These are phyloP conservation scores for Marchantia paleacea DNA, from an alignment of 225 moss, liverwort and hornwort genomes.

Conservation along the genomic window DNA sequence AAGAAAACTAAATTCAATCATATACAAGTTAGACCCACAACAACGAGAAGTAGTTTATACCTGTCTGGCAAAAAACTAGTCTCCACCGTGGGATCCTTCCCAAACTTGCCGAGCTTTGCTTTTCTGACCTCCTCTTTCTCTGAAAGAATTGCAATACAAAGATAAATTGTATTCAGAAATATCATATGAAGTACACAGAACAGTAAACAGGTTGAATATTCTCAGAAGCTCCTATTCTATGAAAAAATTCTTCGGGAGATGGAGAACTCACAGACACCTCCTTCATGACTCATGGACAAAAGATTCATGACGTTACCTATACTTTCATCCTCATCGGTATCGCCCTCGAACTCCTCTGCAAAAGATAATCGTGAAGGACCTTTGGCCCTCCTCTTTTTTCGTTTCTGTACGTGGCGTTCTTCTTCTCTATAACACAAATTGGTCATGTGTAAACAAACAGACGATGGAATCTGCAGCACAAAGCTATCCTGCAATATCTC, in stretches of 20 bases:
- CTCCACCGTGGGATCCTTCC: constrained; percentile 93
- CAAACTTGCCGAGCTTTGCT: constrained; percentile 96
- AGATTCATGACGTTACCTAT: constrained; percentile 6
- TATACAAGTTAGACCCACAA: background rate
- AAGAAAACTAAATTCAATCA: background rate
- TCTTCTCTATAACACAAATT: constrained; percentile 60
- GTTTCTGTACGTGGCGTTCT: constrained; percentile 71
- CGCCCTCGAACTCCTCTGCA: constrained; percentile 75
- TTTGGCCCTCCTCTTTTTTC: constrained; percentile 88
- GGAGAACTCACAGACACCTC: no score
- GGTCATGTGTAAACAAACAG: background rate
- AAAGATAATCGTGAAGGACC: constrained; percentile 85
- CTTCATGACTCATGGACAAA: background rate
- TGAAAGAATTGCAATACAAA: background rate
- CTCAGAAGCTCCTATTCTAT: background rate
- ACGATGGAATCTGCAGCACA: background rate
- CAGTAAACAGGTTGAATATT: background rate
- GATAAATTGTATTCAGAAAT: background rate
- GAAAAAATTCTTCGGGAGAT: background rate
- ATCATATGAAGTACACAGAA: no score
- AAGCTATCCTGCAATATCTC: no score
- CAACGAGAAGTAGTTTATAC: constrained; percentile 53
- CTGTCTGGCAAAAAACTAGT: constrained; percentile 98
- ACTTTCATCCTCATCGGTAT: constrained; percentile 64
- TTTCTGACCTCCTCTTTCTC: constrained; percentile 50